Evolutionary conservation across 768 basidiomycete species (phyloP).

Genomic region (Gloeopeniophorella convolvens): DNA sequence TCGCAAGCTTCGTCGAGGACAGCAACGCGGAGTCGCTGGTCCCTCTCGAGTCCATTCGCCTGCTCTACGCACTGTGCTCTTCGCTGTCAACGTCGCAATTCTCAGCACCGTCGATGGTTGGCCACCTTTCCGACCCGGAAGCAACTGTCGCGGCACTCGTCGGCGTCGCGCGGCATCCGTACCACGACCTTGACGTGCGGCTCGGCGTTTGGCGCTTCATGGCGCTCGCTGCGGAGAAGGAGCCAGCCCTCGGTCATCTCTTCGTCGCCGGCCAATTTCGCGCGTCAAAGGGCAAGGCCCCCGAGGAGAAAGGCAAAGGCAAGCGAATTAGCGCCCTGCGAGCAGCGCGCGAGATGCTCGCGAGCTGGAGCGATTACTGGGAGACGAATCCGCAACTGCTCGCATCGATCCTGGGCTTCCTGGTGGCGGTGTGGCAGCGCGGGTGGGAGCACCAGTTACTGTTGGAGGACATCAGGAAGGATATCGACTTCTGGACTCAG

Average conservation of each 20-base stretch:
- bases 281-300: slow-evolving; percentile 38
- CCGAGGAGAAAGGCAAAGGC: slow-evolving; percentile 26
- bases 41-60: slow-evolving; percentile 58
- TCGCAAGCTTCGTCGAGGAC: slow-evolving; percentile 61
- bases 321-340: slow-evolving; percentile 53
- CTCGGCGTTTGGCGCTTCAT: slow-evolving; percentile 83
- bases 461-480: slow-evolving; percentile 49
- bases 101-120: slow-evolving; percentile 65
- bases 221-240: slow-evolving; percentile 71
- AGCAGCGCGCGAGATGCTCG: slow-evolving; percentile 59
- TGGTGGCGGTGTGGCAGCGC: slow-evolving; percentile 76
- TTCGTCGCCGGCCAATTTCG: slow-evolving; percentile 72
- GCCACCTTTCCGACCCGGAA: slow-evolving; percentile 74
- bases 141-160: slow-evolving; percentile 60
- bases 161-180: slow-evolving; percentile 69
- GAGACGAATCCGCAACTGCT: slow-evolving; percentile 71
- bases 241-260: slow-evolving; percentile 77
- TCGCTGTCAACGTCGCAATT: slow-evolving; percentile 57
- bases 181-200: slow-evolving; percentile 66
- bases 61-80: slow-evolving; percentile 60
- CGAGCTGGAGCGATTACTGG: slow-evolving; percentile 70
- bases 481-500: slow-evolving; percentile 63
- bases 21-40: slow-evolving; percentile 54
- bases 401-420: slow-evolving; percentile 65
- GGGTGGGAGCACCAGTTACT: slow-evolving; percentile 62